A percentile compares a stretch with the other conserved stretches of the same genome.
phyloP scores from a whole-genome alignment of 176 grass and related monocot species.

The Saccharum officinarum region DNA sequence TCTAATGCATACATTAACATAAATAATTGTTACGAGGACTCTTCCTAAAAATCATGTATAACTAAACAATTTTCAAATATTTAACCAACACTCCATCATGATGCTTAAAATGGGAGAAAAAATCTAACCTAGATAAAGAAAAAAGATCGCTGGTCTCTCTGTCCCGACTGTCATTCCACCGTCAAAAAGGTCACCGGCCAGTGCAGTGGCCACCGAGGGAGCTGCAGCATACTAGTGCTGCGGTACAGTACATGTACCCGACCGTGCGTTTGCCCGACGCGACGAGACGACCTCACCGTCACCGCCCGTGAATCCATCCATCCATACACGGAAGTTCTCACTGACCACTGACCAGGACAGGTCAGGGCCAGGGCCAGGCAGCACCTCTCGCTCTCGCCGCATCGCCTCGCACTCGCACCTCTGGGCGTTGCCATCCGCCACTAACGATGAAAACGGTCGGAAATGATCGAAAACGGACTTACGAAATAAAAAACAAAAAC shows the following conservation, averaged over 20 bases:
- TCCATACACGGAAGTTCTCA: not conserved
- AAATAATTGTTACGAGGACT: too few species aligned
- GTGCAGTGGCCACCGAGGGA: not conserved
- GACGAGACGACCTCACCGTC: not conserved
- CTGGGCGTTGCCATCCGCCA: constrained; percentile 6
- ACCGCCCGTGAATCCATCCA: not conserved
- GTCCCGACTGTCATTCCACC: not conserved
- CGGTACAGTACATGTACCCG: not conserved
- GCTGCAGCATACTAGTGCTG: not conserved
- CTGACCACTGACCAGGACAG: constrained; percentile 26
- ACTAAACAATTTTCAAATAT: too few species aligned
- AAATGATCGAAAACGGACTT: too few species aligned
- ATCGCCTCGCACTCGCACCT: not conserved
- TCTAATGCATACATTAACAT: too few species aligned
- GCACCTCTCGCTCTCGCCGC: not conserved
- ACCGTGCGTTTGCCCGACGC: not conserved
- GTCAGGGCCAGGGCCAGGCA: constrained; percentile 16
- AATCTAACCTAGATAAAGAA: not conserved
- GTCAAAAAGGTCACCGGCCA: not conserved
- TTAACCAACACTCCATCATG: too few species aligned
- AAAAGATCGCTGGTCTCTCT: not conserved
- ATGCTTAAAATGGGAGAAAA: too few species aligned
- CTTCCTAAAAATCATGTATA: too few species aligned
- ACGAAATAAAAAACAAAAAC: too few species aligned
- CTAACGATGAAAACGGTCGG: too few species aligned